A percentile compares a stretch with the other conserved stretches of the same genome.
Conservation (phyloP, 371 early-diverging fungal species). For the Batkoa obscura region DNA sequence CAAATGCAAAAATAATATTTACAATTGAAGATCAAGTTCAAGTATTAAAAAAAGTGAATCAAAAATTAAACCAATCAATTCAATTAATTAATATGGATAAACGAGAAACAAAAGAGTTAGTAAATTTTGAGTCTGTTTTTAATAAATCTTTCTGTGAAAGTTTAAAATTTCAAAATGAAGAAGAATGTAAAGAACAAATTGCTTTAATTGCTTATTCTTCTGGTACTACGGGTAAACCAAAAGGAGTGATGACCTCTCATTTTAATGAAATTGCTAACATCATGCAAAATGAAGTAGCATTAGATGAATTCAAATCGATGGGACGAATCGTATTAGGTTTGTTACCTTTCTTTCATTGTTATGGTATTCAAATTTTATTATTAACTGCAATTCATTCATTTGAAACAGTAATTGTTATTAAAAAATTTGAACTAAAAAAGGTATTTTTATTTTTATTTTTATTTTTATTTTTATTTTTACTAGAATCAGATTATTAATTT, state of each 20-base stretch:
- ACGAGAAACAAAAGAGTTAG: conserved; percentile 10
- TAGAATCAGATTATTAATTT: too few relatives aligned
- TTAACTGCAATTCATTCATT: neutral
- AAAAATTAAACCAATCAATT: neutral
- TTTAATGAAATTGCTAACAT: conserved; percentile 43
- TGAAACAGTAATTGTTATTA: conserved; percentile 5
- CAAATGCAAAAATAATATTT: conserved; percentile 29
- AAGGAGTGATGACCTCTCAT: conserved; percentile 50
- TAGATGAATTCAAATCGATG: neutral
- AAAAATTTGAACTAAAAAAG: neutral
- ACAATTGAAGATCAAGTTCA: conserved; percentile 21
- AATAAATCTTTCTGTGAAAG: too few relatives aligned
- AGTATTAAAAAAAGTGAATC: conserved; percentile 20
- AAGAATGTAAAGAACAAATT: conserved; percentile 14
- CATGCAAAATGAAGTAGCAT: conserved; percentile 20
- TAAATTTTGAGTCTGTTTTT: too few relatives aligned
- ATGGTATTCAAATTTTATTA: conserved; percentile 23
- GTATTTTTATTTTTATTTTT: conserved; percentile 5
- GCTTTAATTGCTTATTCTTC: conserved; percentile 76
- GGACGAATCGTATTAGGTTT: conserved; percentile 32
- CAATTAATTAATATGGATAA: neutral
- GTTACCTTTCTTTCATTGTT: conserved; percentile 68
- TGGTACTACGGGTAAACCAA: conserved; percentile 50
- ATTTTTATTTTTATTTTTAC: too few relatives aligned
- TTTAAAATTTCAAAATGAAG: too few relatives aligned